Evolutionary conservation across 2,329 filamentous ascomycete species (phyloP).

Genomic region (Apiospora koreana): DNA sequence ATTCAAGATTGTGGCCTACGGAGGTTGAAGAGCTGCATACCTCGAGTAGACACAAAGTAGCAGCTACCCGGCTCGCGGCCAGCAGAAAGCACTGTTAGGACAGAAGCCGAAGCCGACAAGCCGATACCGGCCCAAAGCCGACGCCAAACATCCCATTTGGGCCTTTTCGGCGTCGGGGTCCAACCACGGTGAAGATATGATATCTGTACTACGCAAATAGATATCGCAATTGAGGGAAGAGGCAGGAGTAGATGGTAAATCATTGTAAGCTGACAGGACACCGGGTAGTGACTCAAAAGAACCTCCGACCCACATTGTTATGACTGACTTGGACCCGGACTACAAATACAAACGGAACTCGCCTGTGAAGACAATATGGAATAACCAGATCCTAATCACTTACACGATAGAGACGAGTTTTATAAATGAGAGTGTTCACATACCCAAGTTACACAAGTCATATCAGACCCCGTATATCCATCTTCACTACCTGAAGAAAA

Average conservation of each 20-base stretch:
- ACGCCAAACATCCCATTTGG: background rate
- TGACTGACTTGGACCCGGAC: background rate
- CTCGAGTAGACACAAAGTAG: too few species aligned
- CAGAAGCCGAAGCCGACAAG: background rate
- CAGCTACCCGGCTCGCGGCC: too few species aligned
- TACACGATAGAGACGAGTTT: background rate
- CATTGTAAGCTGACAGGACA: background rate
- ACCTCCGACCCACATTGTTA: background rate
- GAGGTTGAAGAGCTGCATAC: too few species aligned
- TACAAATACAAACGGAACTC: background rate
- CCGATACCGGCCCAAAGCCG: background rate
- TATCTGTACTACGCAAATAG: too few species aligned
- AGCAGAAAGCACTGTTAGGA: background rate
- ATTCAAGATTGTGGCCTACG: too few species aligned
- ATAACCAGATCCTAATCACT: background rate
- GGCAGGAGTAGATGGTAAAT: background rate
- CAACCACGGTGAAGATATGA: background rate
- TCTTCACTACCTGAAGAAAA: background rate
- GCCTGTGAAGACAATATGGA: background rate
- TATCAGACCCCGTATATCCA: background rate
- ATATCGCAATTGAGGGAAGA: background rate
- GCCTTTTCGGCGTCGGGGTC: background rate
- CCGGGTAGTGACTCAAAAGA: background rate
- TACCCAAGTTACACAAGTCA: background rate
- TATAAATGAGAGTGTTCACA: too few species aligned